phyloP scores from a whole-genome alignment of 1,284 basidiomycete species.

The Hortiboletus rubellus region DNA sequence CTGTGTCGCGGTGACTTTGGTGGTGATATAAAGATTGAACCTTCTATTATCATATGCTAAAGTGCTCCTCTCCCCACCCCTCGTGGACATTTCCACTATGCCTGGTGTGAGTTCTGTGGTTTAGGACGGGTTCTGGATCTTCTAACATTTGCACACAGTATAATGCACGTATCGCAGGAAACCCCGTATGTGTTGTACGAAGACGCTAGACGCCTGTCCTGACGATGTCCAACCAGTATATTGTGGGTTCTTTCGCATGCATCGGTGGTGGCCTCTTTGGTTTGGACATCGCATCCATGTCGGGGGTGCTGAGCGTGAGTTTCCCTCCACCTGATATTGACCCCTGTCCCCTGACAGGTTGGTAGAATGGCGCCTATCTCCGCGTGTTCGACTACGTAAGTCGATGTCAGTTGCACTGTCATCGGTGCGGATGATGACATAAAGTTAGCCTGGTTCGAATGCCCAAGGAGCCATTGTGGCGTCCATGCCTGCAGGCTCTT shows the following conservation, averaged over 20 bases:
- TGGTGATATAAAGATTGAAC: constrained; percentile 15
- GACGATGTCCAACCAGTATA: constrained; percentile 42
- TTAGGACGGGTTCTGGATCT: not conserved
- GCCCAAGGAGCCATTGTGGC: constrained; percentile 77
- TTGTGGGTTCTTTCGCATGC: constrained; percentile 77
- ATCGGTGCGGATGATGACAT: not conserved
- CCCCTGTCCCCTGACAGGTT: not conserved
- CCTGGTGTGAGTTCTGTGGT: constrained; percentile 22
- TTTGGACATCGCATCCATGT: constrained; percentile 80
- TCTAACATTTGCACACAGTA: constrained; percentile 37
- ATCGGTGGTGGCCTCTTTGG: constrained; percentile 79
- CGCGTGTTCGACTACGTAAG: constrained; percentile 49
- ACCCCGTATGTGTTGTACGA: constrained; percentile 42
- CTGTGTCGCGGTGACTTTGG: not conserved
- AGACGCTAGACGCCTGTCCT: constrained; percentile 1
- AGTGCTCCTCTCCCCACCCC: not conserved
- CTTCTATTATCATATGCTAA: not conserved
- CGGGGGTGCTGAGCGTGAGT: constrained; percentile 67
- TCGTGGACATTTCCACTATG: constrained; percentile 15
- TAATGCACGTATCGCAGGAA: constrained; percentile 49
- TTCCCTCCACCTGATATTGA: not conserved
- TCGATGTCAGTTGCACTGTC: not conserved
- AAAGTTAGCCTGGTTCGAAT: constrained; percentile 46
- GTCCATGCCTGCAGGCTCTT: constrained; percentile 72
- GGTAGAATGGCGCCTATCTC: constrained; percentile 58